Evolutionary conservation across 305 asterid species (phyloP).

Genomic region (Stenogyne calaminthoides): DNA sequence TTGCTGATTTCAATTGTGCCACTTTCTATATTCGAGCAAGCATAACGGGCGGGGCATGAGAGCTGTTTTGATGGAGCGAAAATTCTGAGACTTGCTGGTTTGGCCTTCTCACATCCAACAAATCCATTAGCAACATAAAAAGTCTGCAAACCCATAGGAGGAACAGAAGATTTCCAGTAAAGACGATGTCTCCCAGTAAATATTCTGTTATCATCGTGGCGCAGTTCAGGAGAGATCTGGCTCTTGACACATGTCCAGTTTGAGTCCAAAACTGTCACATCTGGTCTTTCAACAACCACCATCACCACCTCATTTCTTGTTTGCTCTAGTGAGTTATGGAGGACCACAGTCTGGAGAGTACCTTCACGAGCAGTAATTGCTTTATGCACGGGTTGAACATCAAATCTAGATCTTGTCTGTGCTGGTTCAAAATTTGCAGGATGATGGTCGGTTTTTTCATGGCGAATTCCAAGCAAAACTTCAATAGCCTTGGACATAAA

Average conservation of each 20-base stretch:
- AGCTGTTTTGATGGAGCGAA: slow-evolving; percentile 42
- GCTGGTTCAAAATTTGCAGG: slow-evolving; percentile 93
- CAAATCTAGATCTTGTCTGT: slow-evolving; percentile 76
- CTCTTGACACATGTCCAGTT: slow-evolving; percentile 99
- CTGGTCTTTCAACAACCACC: slow-evolving; percentile 86
- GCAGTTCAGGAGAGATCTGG: slow-evolving; percentile 88
- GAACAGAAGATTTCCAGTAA: slow-evolving; percentile 88
- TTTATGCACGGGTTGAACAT: slow-evolving; percentile 75
- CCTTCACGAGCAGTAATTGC: slow-evolving; percentile 75
- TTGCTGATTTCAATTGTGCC: slow-evolving; percentile 65
- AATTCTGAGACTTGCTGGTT: slow-evolving; percentile 62
- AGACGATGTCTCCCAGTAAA: slow-evolving; percentile 89
- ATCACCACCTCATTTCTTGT: slow-evolving; percentile 80
- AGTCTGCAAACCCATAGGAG: slow-evolving; percentile 93
- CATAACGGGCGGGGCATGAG: slow-evolving; percentile 72
- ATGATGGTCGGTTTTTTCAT: slow-evolving; percentile 73
- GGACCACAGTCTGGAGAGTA: slow-evolving; percentile 83
- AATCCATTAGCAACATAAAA: slow-evolving; percentile 94
- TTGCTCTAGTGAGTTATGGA: slow-evolving; percentile 87
- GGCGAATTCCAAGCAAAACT: slow-evolving; percentile 79
- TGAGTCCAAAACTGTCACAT: slow-evolving; percentile 87
- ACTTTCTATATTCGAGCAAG: slow-evolving; percentile 68
- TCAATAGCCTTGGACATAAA: slow-evolving; percentile 92
- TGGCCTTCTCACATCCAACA: slow-evolving; percentile 97
- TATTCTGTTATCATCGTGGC: slow-evolving; percentile 45